These are phyloP conservation scores for Fomitopsis schrenkii DNA, from an alignment of 1,284 basidiomycete genomes.

Conservation along the genomic window DNA sequence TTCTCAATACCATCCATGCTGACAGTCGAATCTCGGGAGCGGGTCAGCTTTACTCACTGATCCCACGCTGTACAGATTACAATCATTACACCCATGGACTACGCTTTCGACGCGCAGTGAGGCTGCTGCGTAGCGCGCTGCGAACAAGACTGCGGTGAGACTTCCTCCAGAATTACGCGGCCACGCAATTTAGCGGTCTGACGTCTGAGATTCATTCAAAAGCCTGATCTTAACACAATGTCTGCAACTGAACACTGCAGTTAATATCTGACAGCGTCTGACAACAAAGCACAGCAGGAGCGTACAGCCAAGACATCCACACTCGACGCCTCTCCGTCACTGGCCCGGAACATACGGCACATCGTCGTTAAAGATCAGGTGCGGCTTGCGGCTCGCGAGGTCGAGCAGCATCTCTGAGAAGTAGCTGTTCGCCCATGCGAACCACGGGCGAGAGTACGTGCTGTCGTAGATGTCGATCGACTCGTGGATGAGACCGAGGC, in stretches of 20 bases:
- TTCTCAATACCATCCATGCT: background rate
- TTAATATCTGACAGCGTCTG: too few species aligned
- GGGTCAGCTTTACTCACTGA: too few species aligned
- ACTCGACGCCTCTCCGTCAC: background rate
- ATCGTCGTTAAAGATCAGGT: slow-evolving; percentile 58
- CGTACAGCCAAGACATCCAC: background rate
- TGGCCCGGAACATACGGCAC: slow-evolving; percentile 51
- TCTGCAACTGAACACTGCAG: too few species aligned
- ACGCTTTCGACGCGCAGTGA: background rate
- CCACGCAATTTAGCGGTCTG: background rate
- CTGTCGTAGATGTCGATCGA: slow-evolving; percentile 60
- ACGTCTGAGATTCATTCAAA: too few species aligned
- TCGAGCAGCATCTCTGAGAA: slow-evolving; percentile 79
- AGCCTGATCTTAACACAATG: too few species aligned
- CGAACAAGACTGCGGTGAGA: background rate
- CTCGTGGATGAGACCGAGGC: slow-evolving; percentile 77
- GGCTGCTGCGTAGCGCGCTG: background rate
- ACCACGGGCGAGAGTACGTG: slow-evolving; percentile 72
- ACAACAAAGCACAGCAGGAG: background rate
- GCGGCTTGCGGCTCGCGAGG: slow-evolving; percentile 67
- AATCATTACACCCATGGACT: background rate
- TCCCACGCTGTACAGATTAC: background rate
- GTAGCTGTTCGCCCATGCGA: slow-evolving; percentile 80
- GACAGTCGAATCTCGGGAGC: too few species aligned
- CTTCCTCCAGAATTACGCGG: background rate